Evolutionary conservation across 192 early-diverging fungal species (phyloP).

Genomic region (Obelidium mucronatum): DNA sequence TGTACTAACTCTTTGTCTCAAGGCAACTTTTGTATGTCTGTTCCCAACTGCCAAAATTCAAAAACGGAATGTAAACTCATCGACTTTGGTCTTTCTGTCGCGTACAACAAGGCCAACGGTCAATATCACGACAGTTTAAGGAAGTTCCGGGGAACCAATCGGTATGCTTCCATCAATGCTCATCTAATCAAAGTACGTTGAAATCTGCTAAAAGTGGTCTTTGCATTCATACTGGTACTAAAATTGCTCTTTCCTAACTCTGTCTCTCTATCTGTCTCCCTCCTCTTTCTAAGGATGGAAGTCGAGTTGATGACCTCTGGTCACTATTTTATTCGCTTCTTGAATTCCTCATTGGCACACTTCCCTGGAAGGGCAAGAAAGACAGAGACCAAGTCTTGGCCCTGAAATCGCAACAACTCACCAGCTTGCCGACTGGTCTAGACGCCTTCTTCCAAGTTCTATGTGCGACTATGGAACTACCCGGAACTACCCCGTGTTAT

Average conservation of each 20-base stretch:
- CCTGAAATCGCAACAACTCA: too few species aligned
- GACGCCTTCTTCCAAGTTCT: too few species aligned
- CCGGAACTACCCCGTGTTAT: too few species aligned
- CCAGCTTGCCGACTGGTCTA: too few species aligned
- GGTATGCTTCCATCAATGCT: conserved; percentile 55
- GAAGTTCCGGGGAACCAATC: too few species aligned
- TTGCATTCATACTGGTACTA: too few species aligned
- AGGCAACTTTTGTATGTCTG: conserved; percentile 43
- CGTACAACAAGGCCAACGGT: too few species aligned
- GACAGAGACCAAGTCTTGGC: too few species aligned
- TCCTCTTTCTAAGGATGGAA: conserved; percentile 46
- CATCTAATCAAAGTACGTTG: conserved; percentile 48
- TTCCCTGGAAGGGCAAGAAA: conserved; percentile 65
- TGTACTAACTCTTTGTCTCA: too few species aligned
- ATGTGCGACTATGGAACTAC: too few species aligned
- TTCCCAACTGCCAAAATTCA: not conserved
- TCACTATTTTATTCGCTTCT: conserved; percentile 61
- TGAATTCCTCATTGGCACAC: conserved; percentile 55
- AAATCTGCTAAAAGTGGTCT: too few species aligned
- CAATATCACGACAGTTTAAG: too few species aligned
- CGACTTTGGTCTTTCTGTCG: conserved; percentile 64
- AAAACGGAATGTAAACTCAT: conserved; percentile 49
- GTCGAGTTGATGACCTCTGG: conserved; percentile 66
- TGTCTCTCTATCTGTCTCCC: not conserved
- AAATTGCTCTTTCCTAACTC: conserved; percentile 11